Base-by-base conservation (phyloP, 352 stramenopile genomes). In the Pythium oligandrum region DNA sequence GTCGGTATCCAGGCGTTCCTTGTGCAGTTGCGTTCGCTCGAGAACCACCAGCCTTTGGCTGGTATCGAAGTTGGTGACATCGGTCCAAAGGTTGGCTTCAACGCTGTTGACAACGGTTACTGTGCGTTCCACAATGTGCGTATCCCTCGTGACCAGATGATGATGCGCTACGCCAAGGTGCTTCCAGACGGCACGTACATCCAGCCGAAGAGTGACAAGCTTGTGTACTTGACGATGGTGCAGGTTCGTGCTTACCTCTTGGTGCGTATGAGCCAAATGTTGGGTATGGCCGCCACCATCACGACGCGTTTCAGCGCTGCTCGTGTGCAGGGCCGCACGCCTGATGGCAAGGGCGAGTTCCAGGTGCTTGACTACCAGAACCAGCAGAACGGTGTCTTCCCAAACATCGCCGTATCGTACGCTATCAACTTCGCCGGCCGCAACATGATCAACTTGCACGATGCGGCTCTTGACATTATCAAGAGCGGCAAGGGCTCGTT, bases 1-100 rank as follows among this genome's bases (percentile, higher is more conserved):
- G 68, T 78, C 6, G 95, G 95, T 17, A 86, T 98, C 34, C 92
- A 98, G 64, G 95, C 94, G 44, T 98, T 98, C 68, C 64, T 98
- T 3, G 83, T 98, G 10, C 95, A 84, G 40, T 45, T 98, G 1
- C 81, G 93, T 7, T 82, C 95, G 37, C 61, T 88, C 47, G 63
- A 95, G 66, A 74, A 75, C 4, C 84, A 94, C 57, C 26, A 73
- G 40, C 68, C 93, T 6, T 63, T 98, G 0, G 76, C 84, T 0
- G 93, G 95, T 17, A 81, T 98, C 2, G 75, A 85, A 44, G 79
- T 94, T 0, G 88, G 91, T 1, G 91, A 98, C 71, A 96, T 97
- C 51, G 93, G 93, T 8, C 84, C 87, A 3, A 98, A 98, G 59
- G 83, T 97, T 56, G 90, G 88, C 55, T 95, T 96, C 69, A 78